Evolutionary conservation across 768 basidiomycete species (phyloP), one percentile per base, ranked within the genome.

Genomic region (Pulveroboletus sp.): DNA sequence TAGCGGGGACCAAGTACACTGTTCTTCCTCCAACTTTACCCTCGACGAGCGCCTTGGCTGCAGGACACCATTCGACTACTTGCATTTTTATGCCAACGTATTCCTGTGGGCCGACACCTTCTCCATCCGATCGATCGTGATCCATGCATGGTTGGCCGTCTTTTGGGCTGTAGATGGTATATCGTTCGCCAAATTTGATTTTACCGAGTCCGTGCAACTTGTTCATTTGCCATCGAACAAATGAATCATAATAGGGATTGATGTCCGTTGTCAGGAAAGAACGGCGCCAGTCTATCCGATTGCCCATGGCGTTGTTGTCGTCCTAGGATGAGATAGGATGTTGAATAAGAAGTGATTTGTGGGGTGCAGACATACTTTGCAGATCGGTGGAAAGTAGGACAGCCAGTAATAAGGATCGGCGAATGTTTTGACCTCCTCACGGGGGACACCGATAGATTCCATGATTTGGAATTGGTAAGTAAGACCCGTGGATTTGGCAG

Each of bases 61-160:
- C 78, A 20, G 78, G 74, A 54, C 87, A 85, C 88, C 90, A 98
- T 50, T 89, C 74, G 13, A 84, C 71, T 2, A 98, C 93, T 69
- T 90, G 84, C 89, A 98, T 91, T 75, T 97, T 97, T 68, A 98
- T 70, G 17, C 76, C 87, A 17, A 94, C 90, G 71, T 98, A 98
- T 64, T 98, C 95, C 62, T 94, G 92, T 5, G 97, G 97, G 6
- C 91, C 92, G 47, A 93, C 74, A 40, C 87, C 95, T 70, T 99
- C 97, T 35, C 97, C 97, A 50, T 92, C 91, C 43, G 84, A 80
- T 49, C 97, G 87, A 68, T 99, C 97, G 72, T 99, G 97, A 69
- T 99, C 97, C 97, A 99, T 98, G 64, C 97, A 99, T 0, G 97
- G 95, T 64, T 98, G 97, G 3, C 94, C 94, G 58, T 99, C 97